Evolutionary conservation across 257 asterid species (phyloP).

Genomic region (Cordia subcordata): DNA sequence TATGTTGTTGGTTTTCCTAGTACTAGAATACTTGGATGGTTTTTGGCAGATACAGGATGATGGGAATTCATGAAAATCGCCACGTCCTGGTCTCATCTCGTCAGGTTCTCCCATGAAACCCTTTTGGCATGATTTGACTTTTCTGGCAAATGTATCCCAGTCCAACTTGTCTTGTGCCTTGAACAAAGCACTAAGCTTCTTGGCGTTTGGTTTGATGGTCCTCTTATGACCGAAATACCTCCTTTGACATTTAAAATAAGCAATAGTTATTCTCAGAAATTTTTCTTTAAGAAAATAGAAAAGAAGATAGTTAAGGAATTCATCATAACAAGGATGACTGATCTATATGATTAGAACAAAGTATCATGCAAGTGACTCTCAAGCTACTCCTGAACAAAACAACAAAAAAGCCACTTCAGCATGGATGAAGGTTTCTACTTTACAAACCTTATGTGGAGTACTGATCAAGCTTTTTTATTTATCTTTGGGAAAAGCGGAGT

Average conservation of each 20-base stretch:
- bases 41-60: conserved; percentile 76
- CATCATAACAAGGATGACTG: too few relatives aligned
- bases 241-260: conserved; percentile 43
- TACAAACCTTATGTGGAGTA: too few relatives aligned
- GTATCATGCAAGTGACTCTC: too few relatives aligned
- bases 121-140: conserved; percentile 85
- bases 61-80: conserved; percentile 93
- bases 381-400: too few relatives aligned
- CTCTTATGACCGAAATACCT: conserved; percentile 96
- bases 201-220: conserved; percentile 91
- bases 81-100: conserved; percentile 87
- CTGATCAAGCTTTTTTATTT: too few relatives aligned
- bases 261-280: conserved; percentile 6
- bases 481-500: too few relatives aligned
- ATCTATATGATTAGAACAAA: too few relatives aligned
- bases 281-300: too few relatives aligned
- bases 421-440: too few relatives aligned
- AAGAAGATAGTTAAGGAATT: too few relatives aligned
- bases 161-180: conserved; percentile 59
- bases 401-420: too few relatives aligned
- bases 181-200: conserved; percentile 81
- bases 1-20: too few relatives aligned
- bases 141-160: conserved; percentile 74
- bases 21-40: conserved; percentile 26
- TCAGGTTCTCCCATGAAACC: conserved; percentile 99